These are phyloP conservation scores for Tuber aestivum DNA, from an alignment of 495 filamentous ascomycete genomes.

Conservation along the genomic window DNA sequence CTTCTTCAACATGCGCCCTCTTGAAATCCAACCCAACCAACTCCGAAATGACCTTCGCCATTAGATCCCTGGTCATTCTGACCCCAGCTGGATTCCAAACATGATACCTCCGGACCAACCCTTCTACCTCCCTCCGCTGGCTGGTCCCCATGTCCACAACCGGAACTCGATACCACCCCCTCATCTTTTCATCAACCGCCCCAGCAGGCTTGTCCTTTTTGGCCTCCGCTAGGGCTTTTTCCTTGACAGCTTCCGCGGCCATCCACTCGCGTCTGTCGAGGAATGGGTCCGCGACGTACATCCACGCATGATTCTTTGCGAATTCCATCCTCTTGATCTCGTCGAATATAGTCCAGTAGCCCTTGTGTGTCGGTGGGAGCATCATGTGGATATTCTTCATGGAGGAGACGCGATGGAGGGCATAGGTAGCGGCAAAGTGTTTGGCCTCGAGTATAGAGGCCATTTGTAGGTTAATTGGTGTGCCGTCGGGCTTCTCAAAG, in stretches of 20 bases:
- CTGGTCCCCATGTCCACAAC: slow-evolving; percentile 86
- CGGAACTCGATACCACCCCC: slow-evolving; percentile 69
- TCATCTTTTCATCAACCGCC: slow-evolving; percentile 44
- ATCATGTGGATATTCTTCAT: slow-evolving; percentile 92
- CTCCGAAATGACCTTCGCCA: slow-evolving; percentile 61
- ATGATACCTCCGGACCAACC: slow-evolving; percentile 64
- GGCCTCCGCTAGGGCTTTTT: slow-evolving; percentile 50
- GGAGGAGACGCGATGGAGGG: slow-evolving; percentile 81
- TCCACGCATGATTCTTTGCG: slow-evolving; percentile 71
- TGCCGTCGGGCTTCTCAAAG: slow-evolving; percentile 64
- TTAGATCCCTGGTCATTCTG: slow-evolving; percentile 54
- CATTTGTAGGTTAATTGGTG: slow-evolving; percentile 61
- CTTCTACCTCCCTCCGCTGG: slow-evolving; percentile 70
- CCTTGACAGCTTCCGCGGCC: slow-evolving; percentile 60
- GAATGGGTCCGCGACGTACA: slow-evolving; percentile 96
- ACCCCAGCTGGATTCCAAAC: slow-evolving; percentile 80
- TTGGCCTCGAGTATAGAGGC: slow-evolving; percentile 78
- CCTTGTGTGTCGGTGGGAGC: slow-evolving; percentile 80
- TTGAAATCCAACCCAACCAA: slow-evolving; percentile 73
- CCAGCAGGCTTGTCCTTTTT: slow-evolving; percentile 20
- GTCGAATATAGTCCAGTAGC: slow-evolving; percentile 78
- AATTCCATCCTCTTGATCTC: slow-evolving; percentile 70
- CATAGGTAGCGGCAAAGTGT: slow-evolving; percentile 87
- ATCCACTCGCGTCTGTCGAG: slow-evolving; percentile 69
- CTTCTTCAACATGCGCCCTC: slow-evolving; percentile 81